Evolutionary conservation across 306 rosid species (phyloP).

Genomic region (Dryas alaskensis): DNA sequence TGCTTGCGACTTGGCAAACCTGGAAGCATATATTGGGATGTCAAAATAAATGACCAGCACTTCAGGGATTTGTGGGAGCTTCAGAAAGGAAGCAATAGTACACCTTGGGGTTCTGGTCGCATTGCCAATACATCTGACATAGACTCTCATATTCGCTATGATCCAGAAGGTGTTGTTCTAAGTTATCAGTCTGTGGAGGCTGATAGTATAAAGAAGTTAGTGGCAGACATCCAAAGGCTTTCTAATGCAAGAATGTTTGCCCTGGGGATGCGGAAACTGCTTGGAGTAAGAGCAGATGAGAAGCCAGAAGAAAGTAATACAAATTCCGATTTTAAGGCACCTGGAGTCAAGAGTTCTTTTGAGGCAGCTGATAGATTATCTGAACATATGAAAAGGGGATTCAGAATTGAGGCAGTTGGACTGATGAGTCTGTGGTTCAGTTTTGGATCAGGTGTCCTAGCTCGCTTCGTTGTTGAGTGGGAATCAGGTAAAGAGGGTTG

Average conservation of each 20-base stretch:
- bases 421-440: slow-evolving; percentile 98
- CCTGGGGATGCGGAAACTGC: slow-evolving; percentile 89
- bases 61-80: slow-evolving; percentile 98
- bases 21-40: slow-evolving; percentile 98
- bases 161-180: slow-evolving; percentile 95
- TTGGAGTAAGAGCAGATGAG: slow-evolving; percentile 79
- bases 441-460: slow-evolving; percentile 87
- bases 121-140: slow-evolving; percentile 92
- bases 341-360: slow-evolving; percentile 48
- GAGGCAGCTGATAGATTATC: slow-evolving; percentile 76
- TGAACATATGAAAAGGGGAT: slow-evolving; percentile 89
- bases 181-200: slow-evolving; percentile 87
- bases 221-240: slow-evolving; percentile 90
- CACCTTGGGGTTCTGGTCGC: slow-evolving; percentile 96
- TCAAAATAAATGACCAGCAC: slow-evolving; percentile 92
- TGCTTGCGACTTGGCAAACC: slow-evolving; percentile 97
- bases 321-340: slow-evolving; percentile 56
- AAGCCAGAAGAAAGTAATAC: slow-evolving; percentile 66
- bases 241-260: slow-evolving; percentile 96
- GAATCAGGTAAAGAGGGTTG: slow-evolving; percentile 97
- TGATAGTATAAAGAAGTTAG: slow-evolving; percentile 86
- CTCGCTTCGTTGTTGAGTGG: slow-evolving; percentile 99
- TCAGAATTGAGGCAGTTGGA: slow-evolving; percentile 98
- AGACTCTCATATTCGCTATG: slow-evolving; percentile 93
- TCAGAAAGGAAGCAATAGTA: slow-evolving; percentile 74